These are phyloP conservation scores for Ophiostoma angusticollis DNA, from an alignment of 2,329 filamentous ascomycete genomes.

Conservation along the genomic window DNA sequence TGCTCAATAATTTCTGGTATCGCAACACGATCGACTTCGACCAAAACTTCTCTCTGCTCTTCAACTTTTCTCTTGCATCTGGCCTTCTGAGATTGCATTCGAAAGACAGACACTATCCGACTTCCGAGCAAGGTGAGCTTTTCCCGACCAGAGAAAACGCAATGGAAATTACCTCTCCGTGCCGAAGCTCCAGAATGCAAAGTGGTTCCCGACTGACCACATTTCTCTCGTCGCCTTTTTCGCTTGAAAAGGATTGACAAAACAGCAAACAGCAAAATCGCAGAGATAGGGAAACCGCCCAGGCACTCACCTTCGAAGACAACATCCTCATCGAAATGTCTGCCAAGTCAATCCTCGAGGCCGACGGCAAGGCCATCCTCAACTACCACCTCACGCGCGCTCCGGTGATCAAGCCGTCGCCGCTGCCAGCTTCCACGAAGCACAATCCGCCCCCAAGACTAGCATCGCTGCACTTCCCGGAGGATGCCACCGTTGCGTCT, in stretches of 20 bases:
- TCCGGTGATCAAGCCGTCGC: constrained; percentile 93
- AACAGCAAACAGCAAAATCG: not conserved
- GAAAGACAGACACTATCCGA: not conserved
- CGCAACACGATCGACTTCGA: constrained; percentile 8
- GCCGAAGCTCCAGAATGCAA: no score
- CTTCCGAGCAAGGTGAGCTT: constrained; percentile 8
- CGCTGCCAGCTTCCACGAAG: constrained; percentile 67
- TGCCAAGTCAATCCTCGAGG: constrained; percentile 95
- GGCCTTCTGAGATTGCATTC: not conserved
- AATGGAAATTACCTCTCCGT: no score
- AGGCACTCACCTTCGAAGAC: no score
- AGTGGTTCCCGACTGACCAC: no score
- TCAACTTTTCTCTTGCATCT: constrained; percentile 3
- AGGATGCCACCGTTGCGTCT: constrained; percentile 68
- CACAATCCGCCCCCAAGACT: constrained; percentile 91
- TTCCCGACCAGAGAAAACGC: not conserved
- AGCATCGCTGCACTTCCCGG: constrained; percentile 84
- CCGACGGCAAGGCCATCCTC: constrained; percentile 99
- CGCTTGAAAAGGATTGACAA: no score
- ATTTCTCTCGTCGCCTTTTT: no score
- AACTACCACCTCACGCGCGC: constrained; percentile 99
- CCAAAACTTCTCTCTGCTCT: constrained; percentile 7
- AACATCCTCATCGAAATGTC: constrained; percentile 58
- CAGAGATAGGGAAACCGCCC: not conserved
- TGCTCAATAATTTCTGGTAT: constrained; percentile 10